phyloP scores from a whole-genome alignment of 2,329 filamentous ascomycete species.

The Plectosphaerella sp. region DNA sequence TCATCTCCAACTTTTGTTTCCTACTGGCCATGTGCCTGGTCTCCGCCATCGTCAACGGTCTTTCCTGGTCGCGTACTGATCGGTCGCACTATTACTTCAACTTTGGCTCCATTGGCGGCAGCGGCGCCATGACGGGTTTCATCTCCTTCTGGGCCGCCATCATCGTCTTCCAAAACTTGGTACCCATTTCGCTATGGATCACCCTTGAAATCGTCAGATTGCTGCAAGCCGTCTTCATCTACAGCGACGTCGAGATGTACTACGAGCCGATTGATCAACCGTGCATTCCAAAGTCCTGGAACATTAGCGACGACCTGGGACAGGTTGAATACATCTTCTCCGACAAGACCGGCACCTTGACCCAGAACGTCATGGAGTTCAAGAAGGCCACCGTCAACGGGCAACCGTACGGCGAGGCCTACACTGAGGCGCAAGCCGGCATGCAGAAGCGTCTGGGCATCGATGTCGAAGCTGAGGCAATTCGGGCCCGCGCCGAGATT shows the following conservation, averaged over 20 bases:
- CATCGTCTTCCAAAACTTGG: slow-evolving; percentile 96
- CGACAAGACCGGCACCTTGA: slow-evolving; percentile 86
- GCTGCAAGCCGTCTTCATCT: slow-evolving; percentile 93
- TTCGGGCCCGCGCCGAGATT: slow-evolving; percentile 71
- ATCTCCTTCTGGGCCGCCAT: slow-evolving; percentile 96
- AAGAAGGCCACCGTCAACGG: slow-evolving; percentile 97
- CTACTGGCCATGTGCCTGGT: slow-evolving; percentile 86
- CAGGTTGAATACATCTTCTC: slow-evolving; percentile 99
- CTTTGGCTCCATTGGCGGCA: slow-evolving; percentile 74
- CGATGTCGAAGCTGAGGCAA: slow-evolving; percentile 76
- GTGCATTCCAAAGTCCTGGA: slow-evolving; percentile 97
- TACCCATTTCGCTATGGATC: slow-evolving; percentile 97
- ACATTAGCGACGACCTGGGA: slow-evolving; percentile 95
- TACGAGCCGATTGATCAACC: slow-evolving; percentile 92
- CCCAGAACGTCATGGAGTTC: slow-evolving; percentile 97
- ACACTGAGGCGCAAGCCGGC: slow-evolving; percentile 92
- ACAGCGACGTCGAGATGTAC: slow-evolving; percentile 95
- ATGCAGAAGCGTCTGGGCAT: slow-evolving; percentile 91
- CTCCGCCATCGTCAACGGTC: slow-evolving; percentile 78
- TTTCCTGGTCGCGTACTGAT: slow-evolving; percentile 70
- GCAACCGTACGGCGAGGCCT: slow-evolving; percentile 94
- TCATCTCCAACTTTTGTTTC: slow-evolving; percentile 92
- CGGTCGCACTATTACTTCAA: slow-evolving; percentile 81
- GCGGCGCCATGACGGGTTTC: slow-evolving; percentile 75
- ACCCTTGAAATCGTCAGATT: slow-evolving; percentile 93